A percentile compares a stretch with the other conserved stretches of the same genome.
Conservation (phyloP, 371 early-diverging fungal species). For the Circinella minor region DNA sequence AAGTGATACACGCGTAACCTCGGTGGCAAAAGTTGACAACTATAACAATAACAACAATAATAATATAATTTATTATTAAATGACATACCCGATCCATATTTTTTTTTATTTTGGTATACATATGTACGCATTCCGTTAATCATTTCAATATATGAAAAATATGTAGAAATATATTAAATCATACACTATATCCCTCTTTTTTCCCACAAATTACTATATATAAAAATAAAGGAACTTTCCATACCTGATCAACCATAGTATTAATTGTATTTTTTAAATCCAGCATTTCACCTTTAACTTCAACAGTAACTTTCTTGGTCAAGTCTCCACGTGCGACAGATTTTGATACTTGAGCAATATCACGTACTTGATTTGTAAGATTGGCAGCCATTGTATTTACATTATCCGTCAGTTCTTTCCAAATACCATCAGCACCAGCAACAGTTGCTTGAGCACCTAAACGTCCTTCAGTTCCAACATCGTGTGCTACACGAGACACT, state of each 20-base stretch:
- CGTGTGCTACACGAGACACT: conserved; percentile 58
- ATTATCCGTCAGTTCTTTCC: conserved; percentile 71
- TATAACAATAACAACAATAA: background rate
- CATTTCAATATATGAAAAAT: too few relatives aligned
- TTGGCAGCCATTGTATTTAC: conserved; percentile 67
- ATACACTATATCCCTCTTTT: too few relatives aligned
- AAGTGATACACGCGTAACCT: conserved; percentile 65
- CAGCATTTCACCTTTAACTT: conserved; percentile 65
- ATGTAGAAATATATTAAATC: too few relatives aligned
- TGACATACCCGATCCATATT: background rate
- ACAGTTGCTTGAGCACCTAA: conserved; percentile 54
- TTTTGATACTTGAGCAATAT: conserved; percentile 64
- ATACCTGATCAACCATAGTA: conserved; percentile 67
- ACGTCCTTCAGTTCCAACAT: conserved; percentile 58
- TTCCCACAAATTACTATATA: too few relatives aligned
- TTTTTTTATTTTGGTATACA: background rate
- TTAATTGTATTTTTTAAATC: conserved; percentile 68
- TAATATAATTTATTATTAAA: conserved; percentile 11
- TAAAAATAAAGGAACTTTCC: background rate
- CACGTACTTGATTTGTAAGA: conserved; percentile 62
- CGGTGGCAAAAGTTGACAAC: conserved; percentile 66
- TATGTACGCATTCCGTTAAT: too few relatives aligned
- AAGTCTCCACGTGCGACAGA: conserved; percentile 62
- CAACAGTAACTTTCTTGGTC: conserved; percentile 56
- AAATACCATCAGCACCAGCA: conserved; percentile 63